These are phyloP conservation scores for Neocatenulostroma microsporum DNA, from an alignment of 2,329 filamentous ascomycete genomes.

Conservation along the genomic window DNA sequence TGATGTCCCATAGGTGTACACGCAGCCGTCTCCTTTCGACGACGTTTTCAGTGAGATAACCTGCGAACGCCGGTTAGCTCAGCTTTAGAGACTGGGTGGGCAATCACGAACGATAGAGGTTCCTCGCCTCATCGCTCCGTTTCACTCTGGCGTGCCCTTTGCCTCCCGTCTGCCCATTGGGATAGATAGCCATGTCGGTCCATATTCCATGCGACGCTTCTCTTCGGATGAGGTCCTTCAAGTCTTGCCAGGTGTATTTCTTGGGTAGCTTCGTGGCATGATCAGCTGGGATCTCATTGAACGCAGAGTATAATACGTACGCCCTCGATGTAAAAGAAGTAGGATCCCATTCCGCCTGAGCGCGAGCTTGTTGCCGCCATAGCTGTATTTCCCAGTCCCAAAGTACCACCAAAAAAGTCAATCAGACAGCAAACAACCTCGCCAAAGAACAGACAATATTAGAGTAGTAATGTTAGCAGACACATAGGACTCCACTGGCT, in stretches of 20 bases:
- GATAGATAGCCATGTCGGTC: constrained; percentile 21
- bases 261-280: constrained; percentile 26
- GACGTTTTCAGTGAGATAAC: constrained; percentile 18
- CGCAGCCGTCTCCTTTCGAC: constrained; percentile 16
- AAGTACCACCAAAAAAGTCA: too few species aligned
- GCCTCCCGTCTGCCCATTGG: constrained; percentile 15
- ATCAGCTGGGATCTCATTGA: too few species aligned
- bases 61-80: constrained; percentile 14
- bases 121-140: constrained; percentile 19
- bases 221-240: constrained; percentile 26
- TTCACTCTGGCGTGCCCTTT: constrained; percentile 21
- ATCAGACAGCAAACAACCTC: too few species aligned
- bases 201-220: constrained; percentile 24
- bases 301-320: too few species aligned
- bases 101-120: constrained; percentile 19
- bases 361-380: not conserved
- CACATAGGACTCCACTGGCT: too few species aligned
- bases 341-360: constrained; percentile 8
- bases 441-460: too few species aligned
- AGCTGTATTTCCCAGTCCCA: too few species aligned
- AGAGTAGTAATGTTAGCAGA: too few species aligned
- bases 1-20: constrained; percentile 25
- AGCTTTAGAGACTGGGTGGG: too few species aligned
- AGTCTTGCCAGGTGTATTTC: constrained; percentile 26
- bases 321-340: constrained; percentile 17